Evolutionary conservation across 768 basidiomycete species (phyloP), one percentile per base, ranked within the genome.

Genomic region (Hebeloma cylindrosporum): DNA sequence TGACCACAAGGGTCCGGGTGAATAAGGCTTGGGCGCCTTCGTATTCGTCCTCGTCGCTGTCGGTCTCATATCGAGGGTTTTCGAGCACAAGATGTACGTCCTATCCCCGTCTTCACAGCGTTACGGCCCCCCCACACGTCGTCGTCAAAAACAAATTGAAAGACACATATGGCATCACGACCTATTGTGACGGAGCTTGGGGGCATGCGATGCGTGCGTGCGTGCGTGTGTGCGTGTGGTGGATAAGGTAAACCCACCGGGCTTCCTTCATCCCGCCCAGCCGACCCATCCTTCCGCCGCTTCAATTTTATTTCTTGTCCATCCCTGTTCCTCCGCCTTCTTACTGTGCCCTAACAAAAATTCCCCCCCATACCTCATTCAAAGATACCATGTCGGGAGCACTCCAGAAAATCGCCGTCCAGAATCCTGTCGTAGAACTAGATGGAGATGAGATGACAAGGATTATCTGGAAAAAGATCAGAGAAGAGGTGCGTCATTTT

Each of bases 381-480:
- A 31, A 43, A 59, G 56, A 49, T 43, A 40, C 50, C 28, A 64
- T 60, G 61, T 52, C 56, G 18, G 47, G 37, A 43, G 40, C 58
- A 35, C 43, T 53, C 37, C 75, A 79, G 63, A 88, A 86, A 64
- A 94, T 96, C 59, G 77, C 75, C 21, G 93, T 93, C 38, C 71
- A 78, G 60, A 93, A 93, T 60, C 93, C 93, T 5, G 80, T 96
- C 34, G 93, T 96, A 36, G 93, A 96, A 70, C 80, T 97, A 40
- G 93, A 97, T 64, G 93, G 93, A 35, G 94, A 96, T 68, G 95
- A 99, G 71, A 98, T 98, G 95, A 99, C 95, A 25, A 77, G 95
- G 55, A 96, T 99, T 60, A 99, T 98, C 64, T 97, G 91, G 93
- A 93, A 93, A 80, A 93, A 93, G 76, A 93, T 94, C 60, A 77